Evolutionary conservation across 2,329 filamentous ascomycete species (phyloP).

Genomic region (Ramularia collo-cygni): DNA sequence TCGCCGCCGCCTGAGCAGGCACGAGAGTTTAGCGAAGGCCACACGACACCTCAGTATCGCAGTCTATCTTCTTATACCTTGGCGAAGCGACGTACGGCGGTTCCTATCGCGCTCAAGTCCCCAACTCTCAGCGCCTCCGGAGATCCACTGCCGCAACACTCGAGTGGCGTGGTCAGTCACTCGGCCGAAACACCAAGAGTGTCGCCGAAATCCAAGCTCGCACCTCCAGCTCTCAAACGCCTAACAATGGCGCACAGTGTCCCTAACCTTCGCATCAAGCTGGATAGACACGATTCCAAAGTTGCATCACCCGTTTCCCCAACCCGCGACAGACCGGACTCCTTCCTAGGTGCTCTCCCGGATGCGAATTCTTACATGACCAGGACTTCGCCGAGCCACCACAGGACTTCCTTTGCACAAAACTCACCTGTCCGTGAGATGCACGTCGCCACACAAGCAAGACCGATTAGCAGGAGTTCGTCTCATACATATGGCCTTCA

Average conservation of each 20-base stretch:
- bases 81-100: constrained; percentile 20
- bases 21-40: constrained; percentile 12
- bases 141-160: neutral
- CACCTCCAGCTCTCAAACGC: constrained; percentile 1
- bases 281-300: constrained; percentile 1
- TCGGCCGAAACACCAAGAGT: constrained; percentile 11
- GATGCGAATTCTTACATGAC: constrained; percentile 10
- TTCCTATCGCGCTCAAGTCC: constrained; percentile 9
- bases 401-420: neutral
- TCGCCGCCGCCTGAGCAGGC: constrained; percentile 19
- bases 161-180: neutral
- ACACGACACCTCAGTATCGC: constrained; percentile 15
- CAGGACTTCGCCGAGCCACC: constrained; percentile 1
- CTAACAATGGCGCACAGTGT: constrained; percentile 11
- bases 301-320: constrained; percentile 1
- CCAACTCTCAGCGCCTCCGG: neutral
- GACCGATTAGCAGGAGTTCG: constrained; percentile 8
- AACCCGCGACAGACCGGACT: constrained; percentile 18
- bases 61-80: constrained; percentile 21
- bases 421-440: neutral
- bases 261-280: constrained; percentile 3
- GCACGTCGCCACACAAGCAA: constrained; percentile 2
- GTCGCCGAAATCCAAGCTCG: constrained; percentile 1
- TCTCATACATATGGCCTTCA: constrained; percentile 25
- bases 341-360: constrained; percentile 24